phyloP scores from a whole-genome alignment of 441 rosid genomes.

The Populus tomentosa region DNA sequence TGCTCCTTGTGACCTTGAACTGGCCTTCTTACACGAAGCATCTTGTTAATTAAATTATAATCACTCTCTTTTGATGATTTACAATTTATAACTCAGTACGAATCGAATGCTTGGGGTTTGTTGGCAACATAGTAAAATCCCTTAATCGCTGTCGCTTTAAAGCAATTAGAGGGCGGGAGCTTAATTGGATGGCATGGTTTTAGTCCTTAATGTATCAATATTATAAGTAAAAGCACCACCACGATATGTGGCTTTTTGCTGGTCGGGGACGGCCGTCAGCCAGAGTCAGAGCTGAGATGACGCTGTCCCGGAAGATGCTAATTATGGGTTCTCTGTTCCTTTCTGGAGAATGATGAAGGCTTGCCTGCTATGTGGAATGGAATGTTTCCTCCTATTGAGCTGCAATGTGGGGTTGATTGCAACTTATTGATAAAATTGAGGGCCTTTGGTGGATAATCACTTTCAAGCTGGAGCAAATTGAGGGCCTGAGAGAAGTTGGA shows the following conservation, averaged over 20 bases:
- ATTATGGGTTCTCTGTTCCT: not conserved
- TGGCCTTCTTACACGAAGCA: constrained; percentile 17
- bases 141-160: not conserved
- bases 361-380: not conserved
- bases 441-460: constrained; percentile 3
- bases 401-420: constrained; percentile 7
- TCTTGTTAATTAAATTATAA: constrained; percentile 1
- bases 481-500: not conserved
- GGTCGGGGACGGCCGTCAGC: not conserved
- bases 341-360: not conserved
- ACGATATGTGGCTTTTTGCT: not conserved
- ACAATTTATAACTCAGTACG: not conserved
- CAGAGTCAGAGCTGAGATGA: not conserved
- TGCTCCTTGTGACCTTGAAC: constrained; percentile 18
- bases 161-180: no score
- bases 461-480: not conserved
- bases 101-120: constrained; percentile 7
- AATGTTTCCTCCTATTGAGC: not conserved
- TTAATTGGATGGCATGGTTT: not conserved
- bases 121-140: not conserved
- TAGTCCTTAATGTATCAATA: not conserved
- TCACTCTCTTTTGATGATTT: not conserved
- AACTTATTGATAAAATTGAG: not conserved
- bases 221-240: not conserved
- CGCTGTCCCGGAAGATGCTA: constrained; percentile 2